Conservation (phyloP, 192 early-diverging fungal species). For the Pecoramyces ruminantium region DNA sequence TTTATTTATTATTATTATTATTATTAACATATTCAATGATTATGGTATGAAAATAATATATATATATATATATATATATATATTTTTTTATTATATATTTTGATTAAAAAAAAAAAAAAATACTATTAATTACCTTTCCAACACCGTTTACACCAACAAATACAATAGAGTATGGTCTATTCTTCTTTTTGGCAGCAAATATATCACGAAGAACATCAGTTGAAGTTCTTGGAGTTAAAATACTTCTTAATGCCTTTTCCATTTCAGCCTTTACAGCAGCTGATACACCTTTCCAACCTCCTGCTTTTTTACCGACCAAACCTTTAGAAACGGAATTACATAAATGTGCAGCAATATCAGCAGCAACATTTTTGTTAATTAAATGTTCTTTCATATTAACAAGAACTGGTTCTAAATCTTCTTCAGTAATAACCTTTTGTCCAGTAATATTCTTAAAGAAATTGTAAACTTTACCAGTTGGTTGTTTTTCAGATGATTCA, state of each 20-base stretch:
- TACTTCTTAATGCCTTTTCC: constrained; percentile 65
- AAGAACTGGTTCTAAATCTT: constrained; percentile 61
- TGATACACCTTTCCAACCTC: constrained; percentile 36
- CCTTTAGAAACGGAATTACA: constrained; percentile 57
- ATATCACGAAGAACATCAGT: constrained; percentile 86
- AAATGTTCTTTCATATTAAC: constrained; percentile 81
- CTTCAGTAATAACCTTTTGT: constrained; percentile 44
- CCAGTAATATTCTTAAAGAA: constrained; percentile 58
- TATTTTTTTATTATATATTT: background rate
- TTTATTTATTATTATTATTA: no score
- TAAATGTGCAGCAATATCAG: constrained; percentile 68
- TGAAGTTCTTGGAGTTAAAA: constrained; percentile 76
- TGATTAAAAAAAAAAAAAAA: no score
- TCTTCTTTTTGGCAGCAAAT: constrained; percentile 37
- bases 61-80: no score
- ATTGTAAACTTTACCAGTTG: constrained; percentile 30
- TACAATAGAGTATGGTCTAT: constrained; percentile 70
- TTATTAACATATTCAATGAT: no score
- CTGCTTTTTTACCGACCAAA: constrained; percentile 56
- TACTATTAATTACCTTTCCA: constrained; percentile 23
- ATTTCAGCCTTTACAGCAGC: constrained; percentile 58
- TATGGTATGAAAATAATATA: no score
- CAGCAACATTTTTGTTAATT: constrained; percentile 83
- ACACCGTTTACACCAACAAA: constrained; percentile 97
- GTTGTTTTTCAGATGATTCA: constrained; percentile 8